Percentiles rank a stretch among this genome's conserved stretches.
Conservation (phyloP, 768 basidiomycete species). For the Suillus americanus region DNA sequence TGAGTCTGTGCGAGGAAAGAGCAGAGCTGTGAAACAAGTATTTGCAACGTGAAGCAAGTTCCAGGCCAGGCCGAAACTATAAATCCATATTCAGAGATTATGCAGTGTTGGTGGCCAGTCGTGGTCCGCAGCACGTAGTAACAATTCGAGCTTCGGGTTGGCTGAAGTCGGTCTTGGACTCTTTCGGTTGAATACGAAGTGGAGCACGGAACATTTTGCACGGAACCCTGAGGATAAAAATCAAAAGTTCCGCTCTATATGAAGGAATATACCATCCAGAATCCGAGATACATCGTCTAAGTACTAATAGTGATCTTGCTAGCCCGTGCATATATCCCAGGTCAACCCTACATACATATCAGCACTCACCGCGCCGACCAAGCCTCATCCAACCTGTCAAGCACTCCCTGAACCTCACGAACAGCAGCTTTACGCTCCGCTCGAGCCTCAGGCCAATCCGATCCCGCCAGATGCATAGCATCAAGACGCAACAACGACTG, state of each 20-base stretch:
- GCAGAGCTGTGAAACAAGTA: too few species aligned
- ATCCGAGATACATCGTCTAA: background rate
- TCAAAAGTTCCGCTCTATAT: background rate
- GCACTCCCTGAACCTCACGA: conserved; percentile 75
- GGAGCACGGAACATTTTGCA: background rate
- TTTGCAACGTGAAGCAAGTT: too few species aligned
- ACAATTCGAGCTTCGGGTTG: too few species aligned
- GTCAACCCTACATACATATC: background rate
- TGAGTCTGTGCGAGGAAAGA: too few species aligned
- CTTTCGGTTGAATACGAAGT: too few species aligned
- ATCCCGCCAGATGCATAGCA: conserved; percentile 64
- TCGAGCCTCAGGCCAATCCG: conserved; percentile 77
- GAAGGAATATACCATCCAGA: background rate
- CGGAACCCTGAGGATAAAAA: background rate
- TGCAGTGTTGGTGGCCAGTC: too few species aligned
- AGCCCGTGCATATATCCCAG: background rate
- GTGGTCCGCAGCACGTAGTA: too few species aligned
- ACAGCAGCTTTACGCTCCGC: conserved; percentile 84
- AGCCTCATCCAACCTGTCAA: conserved; percentile 76
- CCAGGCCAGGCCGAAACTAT: too few species aligned
- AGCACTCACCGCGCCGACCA: conserved; percentile 43
- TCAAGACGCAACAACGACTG: conserved; percentile 89
- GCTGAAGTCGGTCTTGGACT: too few species aligned
- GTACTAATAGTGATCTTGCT: background rate
- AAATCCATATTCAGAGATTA: too few species aligned